These are phyloP conservation scores for Fusarium penzigii DNA, from an alignment of 2,329 filamentous ascomycete genomes.

Conservation along the genomic window DNA sequence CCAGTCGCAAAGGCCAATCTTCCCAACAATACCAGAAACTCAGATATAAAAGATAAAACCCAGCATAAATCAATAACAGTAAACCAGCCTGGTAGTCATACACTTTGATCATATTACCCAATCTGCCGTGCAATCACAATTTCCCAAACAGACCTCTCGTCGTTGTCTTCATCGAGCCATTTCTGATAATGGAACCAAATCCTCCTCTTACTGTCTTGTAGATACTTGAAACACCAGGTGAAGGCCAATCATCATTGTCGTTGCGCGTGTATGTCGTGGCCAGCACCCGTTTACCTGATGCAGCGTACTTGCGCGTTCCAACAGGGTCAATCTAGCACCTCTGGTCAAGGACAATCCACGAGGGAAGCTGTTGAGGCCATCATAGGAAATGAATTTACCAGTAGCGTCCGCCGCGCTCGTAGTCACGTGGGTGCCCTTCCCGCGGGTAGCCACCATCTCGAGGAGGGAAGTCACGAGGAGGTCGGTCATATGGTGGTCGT, in stretches of 20 bases:
- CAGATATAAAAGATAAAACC: constrained; percentile 10
- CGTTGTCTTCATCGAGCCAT: constrained; percentile 20
- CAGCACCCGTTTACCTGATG: constrained; percentile 9
- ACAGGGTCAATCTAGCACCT: constrained; percentile 35
- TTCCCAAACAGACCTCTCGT: constrained; percentile 14
- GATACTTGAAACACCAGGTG: no score
- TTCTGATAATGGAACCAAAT: neutral
- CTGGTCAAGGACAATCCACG: constrained; percentile 38
- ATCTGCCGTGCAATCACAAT: constrained; percentile 16
- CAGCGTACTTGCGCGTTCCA: constrained; percentile 15
- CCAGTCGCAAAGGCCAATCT: constrained; percentile 6
- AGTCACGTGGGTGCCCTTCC: constrained; percentile 48
- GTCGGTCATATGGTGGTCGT: constrained; percentile 57
- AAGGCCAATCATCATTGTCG: no score
- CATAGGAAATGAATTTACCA: constrained; percentile 44
- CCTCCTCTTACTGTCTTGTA: neutral
- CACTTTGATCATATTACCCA: constrained; percentile 32
- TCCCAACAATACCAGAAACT: constrained; percentile 8
- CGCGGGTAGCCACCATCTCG: constrained; percentile 42
- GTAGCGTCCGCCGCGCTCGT: constrained; percentile 52
- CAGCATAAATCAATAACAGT: constrained; percentile 16
- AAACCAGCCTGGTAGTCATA: constrained; percentile 27
- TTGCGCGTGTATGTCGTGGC: no score
- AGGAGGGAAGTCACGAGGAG: constrained; percentile 53
- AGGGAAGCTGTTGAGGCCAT: constrained; percentile 27